A percentile compares a stretch with the other conserved stretches of the same genome.
phyloP scores from a whole-genome alignment of 441 rosid species.

The Pelargonium myrrhifolium region DNA sequence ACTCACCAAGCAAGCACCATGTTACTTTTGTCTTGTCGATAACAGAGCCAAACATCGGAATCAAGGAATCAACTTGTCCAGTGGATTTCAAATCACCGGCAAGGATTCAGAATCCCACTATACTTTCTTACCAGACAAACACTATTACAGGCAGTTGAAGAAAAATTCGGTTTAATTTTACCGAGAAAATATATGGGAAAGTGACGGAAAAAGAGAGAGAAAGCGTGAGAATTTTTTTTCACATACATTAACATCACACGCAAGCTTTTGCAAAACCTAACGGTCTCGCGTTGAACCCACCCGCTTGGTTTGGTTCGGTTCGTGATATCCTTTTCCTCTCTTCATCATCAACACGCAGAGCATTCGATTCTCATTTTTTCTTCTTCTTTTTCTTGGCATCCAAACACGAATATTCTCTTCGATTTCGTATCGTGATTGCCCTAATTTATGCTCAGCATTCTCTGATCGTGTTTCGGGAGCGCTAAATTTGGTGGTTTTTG shows the following conservation, averaged over 20 bases:
- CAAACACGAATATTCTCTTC: conserved; percentile 1
- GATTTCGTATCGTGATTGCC: neutral
- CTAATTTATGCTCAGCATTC: conserved; percentile 8
- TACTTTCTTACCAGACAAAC: too few species aligned
- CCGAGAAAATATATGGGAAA: too few species aligned
- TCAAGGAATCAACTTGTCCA: too few species aligned
- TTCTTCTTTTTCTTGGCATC: neutral
- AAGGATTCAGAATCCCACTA: too few species aligned
- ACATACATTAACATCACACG: neutral
- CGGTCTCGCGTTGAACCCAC: conserved; percentile 2
- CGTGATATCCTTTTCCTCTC: neutral
- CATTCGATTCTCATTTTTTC: neutral
- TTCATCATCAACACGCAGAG: neutral
- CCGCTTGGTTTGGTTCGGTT: neutral
- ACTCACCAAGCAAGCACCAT: too few species aligned
- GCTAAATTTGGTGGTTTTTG: neutral
- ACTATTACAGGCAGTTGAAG: too few species aligned
- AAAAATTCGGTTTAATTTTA: too few species aligned
- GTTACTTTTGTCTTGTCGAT: too few species aligned
- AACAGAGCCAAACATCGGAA: too few species aligned
- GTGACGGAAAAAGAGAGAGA: too few species aligned
- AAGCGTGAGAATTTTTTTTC: too few species aligned
- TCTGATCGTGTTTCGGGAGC: conserved; percentile 10
- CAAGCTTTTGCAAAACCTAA: conserved; percentile 8
- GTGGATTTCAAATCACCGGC: too few species aligned